Evolutionary conservation across 2,329 filamentous ascomycete genomes (phyloP), one percentile per base, ranked within the genome.

Genomic region (Claviceps africana): DNA sequence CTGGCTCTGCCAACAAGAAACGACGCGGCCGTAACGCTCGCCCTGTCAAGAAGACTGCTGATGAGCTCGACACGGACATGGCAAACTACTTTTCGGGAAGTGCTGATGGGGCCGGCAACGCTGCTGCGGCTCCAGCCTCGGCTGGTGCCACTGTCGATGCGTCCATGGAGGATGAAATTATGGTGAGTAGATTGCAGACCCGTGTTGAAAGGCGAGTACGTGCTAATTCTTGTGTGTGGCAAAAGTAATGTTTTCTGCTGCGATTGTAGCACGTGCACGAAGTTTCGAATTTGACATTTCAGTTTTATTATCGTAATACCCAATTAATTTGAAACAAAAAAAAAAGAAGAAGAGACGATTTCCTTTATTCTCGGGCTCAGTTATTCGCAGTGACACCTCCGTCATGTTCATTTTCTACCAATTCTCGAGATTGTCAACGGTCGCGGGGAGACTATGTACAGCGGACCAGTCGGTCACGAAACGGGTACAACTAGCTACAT

Each of bases 41-140:
- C 61, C 76, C 85, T 59, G 72, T 82, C 63, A 75, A 94, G 73
- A 97, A 97, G 86, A 95, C 89, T 0, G 82, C 85, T 1, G 91
- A 95, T 66, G 90, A 98, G 72, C 82, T 98, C 28, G 93, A 98
- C 67, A 89, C 88, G 4, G 93, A 98, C 69, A 98, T 98, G 93
- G 83, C 82, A 21, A 93, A 97, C 69, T 98, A 98, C 73, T 97
- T 94, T 66, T 81, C 70, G 54, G 61, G 62, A 35, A 65, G 70
- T 57, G 72, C 67, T 50, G 73, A 73, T 58, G 72, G 69, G 51
- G 71, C 66, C 54, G 70, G 71, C 42, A 67, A 70, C 50, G 74
- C 72, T 31, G 72, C 72, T 56, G 72, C 71, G 45, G 66, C 70
- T 15, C 51, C 73, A 40, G 71, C 71, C 55, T 4, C 35, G 4